phyloP scores from a whole-genome alignment of 441 rosid genomes.

The Gossypium lobatum region DNA sequence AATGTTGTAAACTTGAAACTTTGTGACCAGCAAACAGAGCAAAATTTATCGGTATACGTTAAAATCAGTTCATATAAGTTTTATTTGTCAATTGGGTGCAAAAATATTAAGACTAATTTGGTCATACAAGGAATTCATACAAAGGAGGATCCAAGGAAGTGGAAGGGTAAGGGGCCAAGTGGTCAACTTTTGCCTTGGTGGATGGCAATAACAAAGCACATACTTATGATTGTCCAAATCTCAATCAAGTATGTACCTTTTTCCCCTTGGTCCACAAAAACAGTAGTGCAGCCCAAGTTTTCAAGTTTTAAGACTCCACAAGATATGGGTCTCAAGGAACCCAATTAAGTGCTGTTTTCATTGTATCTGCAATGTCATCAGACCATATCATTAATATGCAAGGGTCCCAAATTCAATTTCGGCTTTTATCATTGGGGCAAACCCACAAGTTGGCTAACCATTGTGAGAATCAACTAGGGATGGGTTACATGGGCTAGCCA shows the following conservation, averaged over 20 bases:
- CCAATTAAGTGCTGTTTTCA: background rate
- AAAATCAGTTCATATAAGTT: background rate
- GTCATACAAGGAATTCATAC: background rate
- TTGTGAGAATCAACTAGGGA: background rate
- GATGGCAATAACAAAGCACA: slow-evolving; percentile 8
- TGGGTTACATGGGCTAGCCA: background rate
- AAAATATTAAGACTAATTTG: background rate
- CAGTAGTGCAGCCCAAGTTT: background rate
- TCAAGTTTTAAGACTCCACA: background rate
- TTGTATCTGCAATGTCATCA: background rate
- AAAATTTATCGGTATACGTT: background rate
- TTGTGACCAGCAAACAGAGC: background rate
- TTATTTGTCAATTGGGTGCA: background rate
- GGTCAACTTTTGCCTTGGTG: background rate
- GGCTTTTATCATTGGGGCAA: background rate
- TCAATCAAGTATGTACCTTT: background rate
- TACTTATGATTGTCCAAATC: background rate
- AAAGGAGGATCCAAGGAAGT: slow-evolving; percentile 1
- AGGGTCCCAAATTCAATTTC: background rate
- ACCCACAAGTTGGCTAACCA: background rate
- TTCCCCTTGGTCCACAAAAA: background rate
- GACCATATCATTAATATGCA: background rate
- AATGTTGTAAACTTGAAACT: background rate
- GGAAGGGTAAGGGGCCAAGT: background rate
- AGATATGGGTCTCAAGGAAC: background rate